Base-by-base conservation (phyloP, 2,329 filamentous ascomycete genomes). In the Cytospora mali region DNA sequence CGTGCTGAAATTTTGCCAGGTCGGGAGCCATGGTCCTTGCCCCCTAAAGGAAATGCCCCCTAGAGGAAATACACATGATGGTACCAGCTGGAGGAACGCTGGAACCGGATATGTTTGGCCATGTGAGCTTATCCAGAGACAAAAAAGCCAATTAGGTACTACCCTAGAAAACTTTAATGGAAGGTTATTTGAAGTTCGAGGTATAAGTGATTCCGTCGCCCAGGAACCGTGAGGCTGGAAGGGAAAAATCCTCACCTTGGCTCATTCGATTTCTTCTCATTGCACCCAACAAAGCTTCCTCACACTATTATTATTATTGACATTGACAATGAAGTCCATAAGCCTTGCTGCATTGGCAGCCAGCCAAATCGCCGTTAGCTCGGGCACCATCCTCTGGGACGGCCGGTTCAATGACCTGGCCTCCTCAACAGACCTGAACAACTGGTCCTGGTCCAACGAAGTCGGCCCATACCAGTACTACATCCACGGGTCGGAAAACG, bases 381-480 rank as follows among this genome's bases (percentile, higher is more conserved):
- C 71, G 69, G 80, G 80, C 60, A 80, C 79, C 0, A 76, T 87
- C 52, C 74, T 87, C 14, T 89, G 87, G 87, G 86, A 89, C 72
- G 87, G 87, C 29, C 83, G 86, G 55, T 86, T 88, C 78, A 88
- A 88, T 73, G 81, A 85, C 62, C 75, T 87, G 67, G 75, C 76
- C 18, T 77, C 81, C 10, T 79, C 79, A 49, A 69, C 78, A 2
- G 85, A 88, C 71, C 78, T 89, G 31, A 77, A 80, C 69, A 80
- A 81, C 48, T 89, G 87, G 87, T 86, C 83, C 4, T 91, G 84
- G 83, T 80, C 80, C n/a, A 89, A 86, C 73, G 83, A 88, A 74
- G 84, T 89, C 69, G 86, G 86, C 28, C 82, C 86, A 0, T 92
- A 89, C 75, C 88, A 91, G 74, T 91, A 89, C 79, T 91, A 91